These are phyloP conservation scores for Nakataea oryzae DNA, from an alignment of 2,329 filamentous ascomycete genomes.

Conservation along the genomic window DNA sequence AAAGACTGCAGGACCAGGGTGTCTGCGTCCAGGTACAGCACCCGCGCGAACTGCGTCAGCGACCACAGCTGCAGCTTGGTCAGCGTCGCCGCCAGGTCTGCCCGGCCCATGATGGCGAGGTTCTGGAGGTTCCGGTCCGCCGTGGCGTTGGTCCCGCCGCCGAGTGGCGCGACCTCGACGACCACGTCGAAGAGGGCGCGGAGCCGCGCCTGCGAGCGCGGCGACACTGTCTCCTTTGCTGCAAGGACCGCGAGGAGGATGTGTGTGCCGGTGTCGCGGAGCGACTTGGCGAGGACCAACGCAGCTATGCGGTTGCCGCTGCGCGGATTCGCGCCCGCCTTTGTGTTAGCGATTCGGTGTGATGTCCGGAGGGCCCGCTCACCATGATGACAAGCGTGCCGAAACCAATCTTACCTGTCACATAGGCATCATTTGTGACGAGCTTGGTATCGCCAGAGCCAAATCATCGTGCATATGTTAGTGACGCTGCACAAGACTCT, in stretches of 20 bases:
- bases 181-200: conserved; percentile 5
- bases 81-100: conserved; percentile 56
- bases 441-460: conserved; percentile 3
- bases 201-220: conserved; percentile 2
- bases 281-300: conserved; percentile 9
- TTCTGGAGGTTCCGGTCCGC: conserved; percentile 26
- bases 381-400: not conserved
- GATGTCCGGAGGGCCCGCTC: not conserved
- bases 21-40: conserved; percentile 60
- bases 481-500: not conserved
- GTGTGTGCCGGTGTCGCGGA: conserved; percentile 6
- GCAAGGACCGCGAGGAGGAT: conserved; percentile 8
- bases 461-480: not conserved
- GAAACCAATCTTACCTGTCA: conserved; percentile 4
- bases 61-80: conserved; percentile 64
- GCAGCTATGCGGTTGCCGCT: conserved; percentile 7
- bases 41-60: conserved; percentile 53
- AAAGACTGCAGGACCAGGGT: conserved; percentile 51
- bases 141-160: not conserved
- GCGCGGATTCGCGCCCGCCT: no score
- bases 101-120: conserved; percentile 56
- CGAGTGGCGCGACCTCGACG: conserved; percentile 7
- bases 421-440: conserved; percentile 10
- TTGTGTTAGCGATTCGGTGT: not conserved
- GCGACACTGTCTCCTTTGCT: conserved; percentile 7